Base-by-base conservation (phyloP, 352 stramenopile species). In the Pythium scleroteichum region DNA sequence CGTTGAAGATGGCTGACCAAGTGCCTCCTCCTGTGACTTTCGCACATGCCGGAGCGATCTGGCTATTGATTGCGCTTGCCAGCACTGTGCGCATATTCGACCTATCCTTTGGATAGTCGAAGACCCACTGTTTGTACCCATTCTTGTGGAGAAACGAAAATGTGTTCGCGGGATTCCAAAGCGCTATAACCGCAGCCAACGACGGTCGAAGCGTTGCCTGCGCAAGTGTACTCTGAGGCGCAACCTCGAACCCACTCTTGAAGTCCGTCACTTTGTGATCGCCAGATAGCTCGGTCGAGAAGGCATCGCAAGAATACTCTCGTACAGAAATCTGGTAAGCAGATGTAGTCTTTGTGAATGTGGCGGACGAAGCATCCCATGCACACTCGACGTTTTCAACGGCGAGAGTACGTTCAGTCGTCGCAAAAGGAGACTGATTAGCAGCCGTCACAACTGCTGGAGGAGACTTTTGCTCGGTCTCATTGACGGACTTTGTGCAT, bases 71-170 rank as follows among this genome's bases (percentile, higher is more conserved):
- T 0, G 66, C 44, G 22, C 23, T 50, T 4, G 71, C 45, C 13
- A 84, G 19, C 12, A 53, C 39, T 13, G 32, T 33, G 0, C 24
- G 23, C n/a, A 44, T 35, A 26, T 47, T 45, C n/a, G 39, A 46
- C 0, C 64, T 53, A 24, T 49, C 57, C n/a, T 66, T 29, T 0
- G 33, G 20, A 23, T 52, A 57, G 19, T 62, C 69, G 20, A 62
- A 51, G 38, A 84, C 64, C 82, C 82, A 92, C 13, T 55, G 53
- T 27, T 76, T 56, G 58, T 87, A 90, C 3, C 83, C 80, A 40
- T 59, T 53, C 17, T 29, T 10, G 20, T 72, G 64, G 1, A 82
- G 49, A 54, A 92, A 90, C 4, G 83, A 89, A 2, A 82, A 39
- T 2, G 47, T 9, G 4, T 74, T 83, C 2, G 56, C 22, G 0